Evolutionary conservation across 1,139 yeast genomes (phyloP).

Genomic region (Citeromyces siamensis): DNA sequence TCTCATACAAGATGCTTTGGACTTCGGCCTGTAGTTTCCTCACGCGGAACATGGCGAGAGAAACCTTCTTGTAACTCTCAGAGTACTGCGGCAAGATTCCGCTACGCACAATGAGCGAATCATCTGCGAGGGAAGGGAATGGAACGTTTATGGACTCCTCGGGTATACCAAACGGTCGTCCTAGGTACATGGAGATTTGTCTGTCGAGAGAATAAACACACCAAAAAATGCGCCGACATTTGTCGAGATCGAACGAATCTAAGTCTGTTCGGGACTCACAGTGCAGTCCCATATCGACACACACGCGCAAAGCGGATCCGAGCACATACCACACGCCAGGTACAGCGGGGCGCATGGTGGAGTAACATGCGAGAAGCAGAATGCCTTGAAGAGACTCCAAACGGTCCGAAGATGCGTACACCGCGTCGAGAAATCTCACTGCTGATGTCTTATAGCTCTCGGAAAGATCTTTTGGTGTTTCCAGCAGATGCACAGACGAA

Average conservation of each 20-base stretch:
- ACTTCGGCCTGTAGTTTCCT: conserved; percentile 71
- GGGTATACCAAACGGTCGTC: conserved; percentile 66
- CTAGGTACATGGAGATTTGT: conserved; percentile 60
- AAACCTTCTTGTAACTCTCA: conserved; percentile 48
- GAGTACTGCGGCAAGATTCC: conserved; percentile 15
- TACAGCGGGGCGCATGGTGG: conserved; percentile 62
- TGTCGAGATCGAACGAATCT: conserved; percentile 49
- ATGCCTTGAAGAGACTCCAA: conserved; percentile 67
- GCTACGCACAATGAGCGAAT: conserved; percentile 33
- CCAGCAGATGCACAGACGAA: conserved; percentile 60
- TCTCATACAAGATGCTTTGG: conserved; percentile 58
- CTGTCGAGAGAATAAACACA: conserved; percentile 78
- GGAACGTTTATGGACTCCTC: conserved; percentile 54
- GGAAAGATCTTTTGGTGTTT: conserved; percentile 53
- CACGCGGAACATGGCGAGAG: conserved; percentile 53
- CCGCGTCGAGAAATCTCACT: conserved; percentile 41
- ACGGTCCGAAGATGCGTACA: conserved; percentile 45
- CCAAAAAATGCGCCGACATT: conserved; percentile 78
- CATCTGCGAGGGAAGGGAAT: conserved; percentile 69
- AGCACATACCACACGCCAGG: conserved; percentile 93
- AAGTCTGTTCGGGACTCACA: conserved; percentile 29
- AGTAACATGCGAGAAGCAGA: conserved; percentile 52
- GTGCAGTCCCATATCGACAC: conserved; percentile 78
- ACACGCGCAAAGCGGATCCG: conserved; percentile 68
- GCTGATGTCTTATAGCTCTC: conserved; percentile 71